phyloP scores from a whole-genome alignment of 129 eudicot genomes.

The Apium graveolens region DNA sequence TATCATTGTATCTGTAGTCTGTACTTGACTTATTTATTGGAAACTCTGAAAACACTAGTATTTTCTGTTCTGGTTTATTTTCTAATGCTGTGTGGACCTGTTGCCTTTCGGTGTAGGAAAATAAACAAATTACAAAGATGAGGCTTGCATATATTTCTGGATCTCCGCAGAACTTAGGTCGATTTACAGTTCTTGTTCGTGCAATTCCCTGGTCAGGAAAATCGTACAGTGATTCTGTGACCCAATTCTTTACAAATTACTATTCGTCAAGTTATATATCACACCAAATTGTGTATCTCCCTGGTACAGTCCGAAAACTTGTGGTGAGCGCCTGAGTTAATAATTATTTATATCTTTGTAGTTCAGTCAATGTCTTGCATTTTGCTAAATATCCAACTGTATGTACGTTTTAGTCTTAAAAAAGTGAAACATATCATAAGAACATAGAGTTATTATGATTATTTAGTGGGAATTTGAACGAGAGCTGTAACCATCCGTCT shows the following conservation, averaged over 20 bases:
- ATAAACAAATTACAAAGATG: slow-evolving; percentile 54
- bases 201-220: slow-evolving; percentile 83
- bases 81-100: background rate
- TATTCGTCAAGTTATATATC: slow-evolving; percentile 71
- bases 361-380: background rate
- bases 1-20: background rate
- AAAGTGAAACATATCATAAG: background rate
- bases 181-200: slow-evolving; percentile 88
- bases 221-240: slow-evolving; percentile 54
- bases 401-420: background rate
- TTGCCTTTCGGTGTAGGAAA: slow-evolving; percentile 43
- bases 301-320: slow-evolving; percentile 44
- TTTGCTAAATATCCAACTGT: background rate
- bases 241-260: slow-evolving; percentile 49
- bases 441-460: background rate
- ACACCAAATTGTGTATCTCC: slow-evolving; percentile 82
- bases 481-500: background rate
- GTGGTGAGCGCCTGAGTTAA: slow-evolving; percentile 47
- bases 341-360: background rate
- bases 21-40: background rate
- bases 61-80: background rate
- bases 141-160: slow-evolving; percentile 51
- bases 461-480: background rate
- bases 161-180: slow-evolving; percentile 56
- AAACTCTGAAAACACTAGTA: background rate